phyloP scores from a whole-genome alignment of 306 rosid genomes.

The Vigna mungo region DNA sequence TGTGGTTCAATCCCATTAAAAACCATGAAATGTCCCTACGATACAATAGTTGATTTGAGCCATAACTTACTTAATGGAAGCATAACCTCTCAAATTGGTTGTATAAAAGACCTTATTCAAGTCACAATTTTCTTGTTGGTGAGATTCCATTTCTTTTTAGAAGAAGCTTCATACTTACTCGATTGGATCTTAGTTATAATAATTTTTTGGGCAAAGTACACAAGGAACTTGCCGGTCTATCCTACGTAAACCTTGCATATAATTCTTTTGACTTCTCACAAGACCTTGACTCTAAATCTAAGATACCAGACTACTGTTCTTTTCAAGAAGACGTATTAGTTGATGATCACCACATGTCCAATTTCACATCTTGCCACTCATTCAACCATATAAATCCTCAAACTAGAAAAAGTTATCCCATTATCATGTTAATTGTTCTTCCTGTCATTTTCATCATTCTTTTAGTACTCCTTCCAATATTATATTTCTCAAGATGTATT shows the following conservation, averaged over 20 bases:
- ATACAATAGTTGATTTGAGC: background rate
- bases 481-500: background rate
- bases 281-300: background rate
- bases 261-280: background rate
- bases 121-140: background rate
- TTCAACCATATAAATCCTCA: background rate
- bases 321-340: background rate
- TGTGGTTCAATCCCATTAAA: background rate
- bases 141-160: background rate
- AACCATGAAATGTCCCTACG: background rate
- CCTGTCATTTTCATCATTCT: background rate
- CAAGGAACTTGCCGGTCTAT: background rate
- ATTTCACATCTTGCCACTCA: background rate
- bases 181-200: background rate
- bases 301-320: background rate
- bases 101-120: background rate
- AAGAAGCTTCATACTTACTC: fast-evolving
- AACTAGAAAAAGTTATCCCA: background rate
- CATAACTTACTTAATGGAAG: background rate
- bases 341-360: background rate
- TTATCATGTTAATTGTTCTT: background rate
- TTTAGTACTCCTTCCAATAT: background rate
- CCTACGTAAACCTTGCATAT: background rate
- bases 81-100: background rate
- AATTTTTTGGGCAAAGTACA: background rate